phyloP scores from a whole-genome alignment of 176 grass and related monocot genomes.

The Carex parvula region DNA sequence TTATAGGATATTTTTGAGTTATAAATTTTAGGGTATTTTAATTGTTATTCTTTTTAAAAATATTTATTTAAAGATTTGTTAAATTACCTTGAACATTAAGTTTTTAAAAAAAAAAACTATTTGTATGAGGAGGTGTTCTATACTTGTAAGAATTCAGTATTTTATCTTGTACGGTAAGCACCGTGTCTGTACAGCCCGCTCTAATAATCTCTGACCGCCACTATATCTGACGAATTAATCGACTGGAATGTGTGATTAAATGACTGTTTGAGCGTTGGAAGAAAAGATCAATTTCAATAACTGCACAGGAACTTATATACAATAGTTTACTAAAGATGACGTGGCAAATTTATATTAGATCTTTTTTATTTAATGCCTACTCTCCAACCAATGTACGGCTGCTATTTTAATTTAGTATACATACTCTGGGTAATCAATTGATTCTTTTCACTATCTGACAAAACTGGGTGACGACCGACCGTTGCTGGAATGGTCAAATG shows the following conservation, averaged over 20 bases:
- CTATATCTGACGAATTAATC: constrained; percentile 1
- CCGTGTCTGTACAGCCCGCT: not conserved
- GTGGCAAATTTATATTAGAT: not conserved
- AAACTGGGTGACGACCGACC: not conserved
- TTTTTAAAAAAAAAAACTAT: too few species aligned
- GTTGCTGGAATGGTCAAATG: not conserved
- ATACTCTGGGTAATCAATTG: not conserved
- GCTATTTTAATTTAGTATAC: not conserved
- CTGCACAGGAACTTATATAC: not conserved
- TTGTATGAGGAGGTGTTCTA: not conserved
- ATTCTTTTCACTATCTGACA: not conserved
- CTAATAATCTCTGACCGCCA: not conserved
- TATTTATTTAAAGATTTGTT: too few species aligned
- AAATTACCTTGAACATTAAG: too few species aligned
- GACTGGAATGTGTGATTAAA: not conserved
- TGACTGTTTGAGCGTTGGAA: not conserved
- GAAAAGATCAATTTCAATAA: not conserved
- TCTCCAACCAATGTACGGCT: not conserved
- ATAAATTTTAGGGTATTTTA: too few species aligned
- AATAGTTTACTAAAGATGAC: not conserved
- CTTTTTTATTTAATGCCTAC: not conserved
- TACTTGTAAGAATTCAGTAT: not conserved
- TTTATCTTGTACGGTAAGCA: not conserved
- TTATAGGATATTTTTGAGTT: too few species aligned
- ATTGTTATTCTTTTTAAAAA: too few species aligned